Evolutionary conservation across 441 rosid genomes (phyloP), one percentile per base, ranked within the genome.

Genomic region (Erysimum cheiri): DNA sequence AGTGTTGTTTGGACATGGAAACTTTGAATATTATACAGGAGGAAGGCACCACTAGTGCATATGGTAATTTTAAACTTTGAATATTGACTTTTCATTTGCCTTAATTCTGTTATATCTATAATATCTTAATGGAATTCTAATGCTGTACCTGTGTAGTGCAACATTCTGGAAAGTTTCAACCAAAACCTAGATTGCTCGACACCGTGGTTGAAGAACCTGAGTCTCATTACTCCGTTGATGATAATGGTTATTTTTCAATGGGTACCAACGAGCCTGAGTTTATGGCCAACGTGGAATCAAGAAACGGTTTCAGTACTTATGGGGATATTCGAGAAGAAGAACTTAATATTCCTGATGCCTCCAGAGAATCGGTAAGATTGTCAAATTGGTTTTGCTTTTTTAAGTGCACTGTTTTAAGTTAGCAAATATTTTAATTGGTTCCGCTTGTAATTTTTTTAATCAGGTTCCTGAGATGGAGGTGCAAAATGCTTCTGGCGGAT

Each of bases 111-210:
- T 39, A 13, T 41, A 36, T 19, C 19, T 31, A 17, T 39, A 10
- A 35, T 22, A 22, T 22, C 2, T 22, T 22, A 22, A 22, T 22
- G 24, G 24, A 39, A 1, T 13, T 15, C 13, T 60, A 35, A 24
- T 60, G 75, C 8, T 63, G 39, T 47, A 32, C 46, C 29, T 73
- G 37, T 77, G 72, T 76, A 87, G 90, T 83, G 64, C 56, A 63
- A 60, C 66, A 55, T 19, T 55, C 69, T 65, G 82, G 84, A 68
- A 83, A 87, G 76, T 73, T 77, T 59, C 80, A 80, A 71, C 85
- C 93, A 65, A 79, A 82, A 69, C 81, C 80, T 33, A 76, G 82
- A 71, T 71, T 88, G 64, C 77, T 78, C 48, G 77, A 77, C 19
- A 72, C 80, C 77, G 64, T 77, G 58, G 39, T 62, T 63, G 78